A percentile compares a stretch with the other conserved stretches of the same genome.
Evolutionary conservation across 2,329 filamentous ascomycete species (phyloP).

Genomic region (Beauveria caledonica): DNA sequence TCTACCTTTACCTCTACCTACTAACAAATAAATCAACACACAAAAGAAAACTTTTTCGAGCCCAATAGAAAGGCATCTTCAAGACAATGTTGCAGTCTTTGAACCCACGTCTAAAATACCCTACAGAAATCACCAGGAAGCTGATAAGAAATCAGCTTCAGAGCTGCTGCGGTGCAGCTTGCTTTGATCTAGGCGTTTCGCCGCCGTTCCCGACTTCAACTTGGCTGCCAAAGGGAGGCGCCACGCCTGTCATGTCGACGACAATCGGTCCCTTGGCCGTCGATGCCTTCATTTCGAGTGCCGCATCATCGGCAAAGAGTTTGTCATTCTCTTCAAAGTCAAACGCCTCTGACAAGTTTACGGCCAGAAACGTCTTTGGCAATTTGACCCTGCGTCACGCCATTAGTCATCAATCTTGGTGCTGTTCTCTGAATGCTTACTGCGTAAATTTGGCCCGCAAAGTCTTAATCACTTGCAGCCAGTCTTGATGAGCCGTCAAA

Average conservation of each 20-base stretch:
- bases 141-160: not conserved
- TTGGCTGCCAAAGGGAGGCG: not conserved
- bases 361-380: slow-evolving; percentile 57
- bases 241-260: not conserved
- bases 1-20: not conserved
- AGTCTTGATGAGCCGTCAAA: slow-evolving; percentile 84
- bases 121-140: not conserved
- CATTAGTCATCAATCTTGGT: not conserved
- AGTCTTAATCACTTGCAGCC: slow-evolving; percentile 95
- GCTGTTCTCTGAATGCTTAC: slow-evolving; percentile 41
- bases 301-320: slow-evolving; percentile 38
- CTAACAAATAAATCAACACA: not conserved
- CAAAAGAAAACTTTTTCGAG: not conserved
- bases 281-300: slow-evolving; percentile 38
- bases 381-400: slow-evolving; percentile 48
- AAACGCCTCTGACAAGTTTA: slow-evolving; percentile 56
- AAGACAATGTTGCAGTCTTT: not conserved
- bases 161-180: not conserved
- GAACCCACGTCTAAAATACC: not conserved
- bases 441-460: slow-evolving; percentile 91
- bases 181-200: not conserved
- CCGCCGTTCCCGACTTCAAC: not conserved
- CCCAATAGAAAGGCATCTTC: not conserved
- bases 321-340: slow-evolving; percentile 50
- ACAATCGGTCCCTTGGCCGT: slow-evolving; percentile 20